A percentile compares a stretch with the other conserved stretches of the same genome.
phyloP scores from a whole-genome alignment of 768 basidiomycete species.

The Tephrocybe sp. region DNA sequence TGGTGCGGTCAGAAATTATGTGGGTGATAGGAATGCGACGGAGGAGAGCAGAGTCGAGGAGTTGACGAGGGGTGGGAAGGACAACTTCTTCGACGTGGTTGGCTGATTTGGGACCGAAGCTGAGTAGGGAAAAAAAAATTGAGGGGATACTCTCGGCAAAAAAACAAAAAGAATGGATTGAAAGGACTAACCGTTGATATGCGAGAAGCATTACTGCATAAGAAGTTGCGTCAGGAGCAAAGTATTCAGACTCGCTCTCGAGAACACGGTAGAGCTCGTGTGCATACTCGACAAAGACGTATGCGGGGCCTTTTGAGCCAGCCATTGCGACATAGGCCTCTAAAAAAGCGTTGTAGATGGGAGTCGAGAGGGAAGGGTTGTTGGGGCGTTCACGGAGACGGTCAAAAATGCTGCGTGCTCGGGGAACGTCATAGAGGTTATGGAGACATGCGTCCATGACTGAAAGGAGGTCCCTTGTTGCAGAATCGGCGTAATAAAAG shows the following conservation, averaged over 20 bases:
- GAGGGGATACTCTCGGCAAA: too few species aligned
- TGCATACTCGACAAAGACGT: conserved; percentile 61
- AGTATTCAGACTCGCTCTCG: conserved; percentile 43
- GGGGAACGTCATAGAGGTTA: conserved; percentile 69
- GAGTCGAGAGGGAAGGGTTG: conserved; percentile 34
- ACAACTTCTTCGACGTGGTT: conserved; percentile 15
- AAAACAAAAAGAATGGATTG: conserved; percentile 1
- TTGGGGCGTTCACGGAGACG: conserved; percentile 41
- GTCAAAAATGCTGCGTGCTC: conserved; percentile 74
- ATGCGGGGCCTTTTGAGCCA: conserved; percentile 37
- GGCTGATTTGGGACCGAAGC: conserved; percentile 35
- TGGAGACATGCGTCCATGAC: conserved; percentile 84
- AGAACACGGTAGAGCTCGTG: conserved; percentile 59
- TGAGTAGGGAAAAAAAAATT: conserved; percentile 14
- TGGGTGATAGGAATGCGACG: conserved; percentile 46
- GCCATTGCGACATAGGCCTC: conserved; percentile 64
- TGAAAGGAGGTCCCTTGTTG: conserved; percentile 65
- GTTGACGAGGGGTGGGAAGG: conserved; percentile 22
- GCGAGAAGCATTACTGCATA: conserved; percentile 69
- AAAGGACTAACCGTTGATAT: conserved; percentile 46
- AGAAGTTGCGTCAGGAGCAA: conserved; percentile 52
- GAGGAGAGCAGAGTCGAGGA: conserved; percentile 45
- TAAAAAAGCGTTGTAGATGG: conserved; percentile 67
- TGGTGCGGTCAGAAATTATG: conserved; percentile 56
- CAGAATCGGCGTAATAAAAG: conserved; percentile 61